Evolutionary conservation across 805 yeast species (phyloP).

Genomic region (Candida chauliodis): DNA sequence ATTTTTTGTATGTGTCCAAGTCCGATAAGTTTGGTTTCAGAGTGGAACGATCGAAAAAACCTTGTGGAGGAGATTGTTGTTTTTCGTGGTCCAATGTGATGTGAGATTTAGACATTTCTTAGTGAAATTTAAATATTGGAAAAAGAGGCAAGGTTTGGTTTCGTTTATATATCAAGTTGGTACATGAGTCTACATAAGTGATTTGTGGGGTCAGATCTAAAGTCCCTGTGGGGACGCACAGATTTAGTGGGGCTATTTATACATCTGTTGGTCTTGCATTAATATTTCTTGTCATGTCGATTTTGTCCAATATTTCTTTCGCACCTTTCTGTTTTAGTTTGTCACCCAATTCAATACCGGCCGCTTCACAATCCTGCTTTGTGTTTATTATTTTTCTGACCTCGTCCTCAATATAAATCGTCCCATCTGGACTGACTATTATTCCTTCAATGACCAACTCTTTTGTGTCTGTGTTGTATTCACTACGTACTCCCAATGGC

Average conservation of each 20-base stretch:
- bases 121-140: not conserved
- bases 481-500: slow-evolving; percentile 87
- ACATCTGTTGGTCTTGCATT: slow-evolving; percentile 31
- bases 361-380: slow-evolving; percentile 59
- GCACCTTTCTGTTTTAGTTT: slow-evolving; percentile 74
- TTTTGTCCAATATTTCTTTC: slow-evolving; percentile 71
- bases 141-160: not conserved
- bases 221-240: not conserved
- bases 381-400: slow-evolving; percentile 34
- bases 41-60: slow-evolving; percentile 42
- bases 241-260: not conserved
- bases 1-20: slow-evolving; percentile 45
- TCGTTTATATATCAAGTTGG: not conserved
- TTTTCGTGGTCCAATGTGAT: slow-evolving; percentile 34
- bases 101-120: slow-evolving; percentile 17
- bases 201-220: not conserved
- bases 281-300: slow-evolving; percentile 63
- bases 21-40: slow-evolving; percentile 45
- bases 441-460: slow-evolving; percentile 58
- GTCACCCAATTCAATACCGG: slow-evolving; percentile 70
- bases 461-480: slow-evolving; percentile 42
- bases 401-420: slow-evolving; percentile 58
- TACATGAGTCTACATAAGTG: not conserved
- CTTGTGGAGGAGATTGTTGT: slow-evolving; percentile 31
- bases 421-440: slow-evolving; percentile 85